Evolutionary conservation across 2,329 filamentous ascomycete species (phyloP).

Genomic region (Torrubiella hemipterigena): DNA sequence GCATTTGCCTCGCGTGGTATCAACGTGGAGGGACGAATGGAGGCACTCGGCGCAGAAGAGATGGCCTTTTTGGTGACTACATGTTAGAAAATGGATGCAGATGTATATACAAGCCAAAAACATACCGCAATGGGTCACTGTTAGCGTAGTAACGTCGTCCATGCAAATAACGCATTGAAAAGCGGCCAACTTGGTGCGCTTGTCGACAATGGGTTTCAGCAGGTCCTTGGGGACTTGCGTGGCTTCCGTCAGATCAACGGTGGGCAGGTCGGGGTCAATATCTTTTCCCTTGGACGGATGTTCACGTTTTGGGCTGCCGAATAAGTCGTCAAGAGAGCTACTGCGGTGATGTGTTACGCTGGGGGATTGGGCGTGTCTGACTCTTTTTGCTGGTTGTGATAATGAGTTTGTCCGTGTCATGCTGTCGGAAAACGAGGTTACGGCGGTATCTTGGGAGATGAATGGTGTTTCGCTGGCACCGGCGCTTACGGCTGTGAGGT

Average conservation of each 20-base stretch:
- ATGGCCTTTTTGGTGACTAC: slow-evolving; percentile 36
- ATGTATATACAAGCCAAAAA: slow-evolving; percentile 8
- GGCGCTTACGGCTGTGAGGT: too few relatives aligned
- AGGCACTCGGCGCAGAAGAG: slow-evolving; percentile 53
- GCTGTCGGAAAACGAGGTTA: too few relatives aligned
- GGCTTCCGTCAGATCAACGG: slow-evolving; percentile 21
- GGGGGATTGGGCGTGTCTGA: neutral
- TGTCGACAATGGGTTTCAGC: slow-evolving; percentile 33
- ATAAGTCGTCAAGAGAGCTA: slow-evolving; percentile 11
- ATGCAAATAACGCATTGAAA: slow-evolving; percentile 59
- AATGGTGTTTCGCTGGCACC: too few relatives aligned
- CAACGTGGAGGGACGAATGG: slow-evolving; percentile 46
- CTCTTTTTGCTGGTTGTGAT: neutral
- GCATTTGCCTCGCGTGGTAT: slow-evolving; percentile 43
- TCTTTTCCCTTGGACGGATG: slow-evolving; percentile 3
- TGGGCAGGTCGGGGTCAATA: slow-evolving; percentile 15
- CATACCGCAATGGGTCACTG: slow-evolving; percentile 56
- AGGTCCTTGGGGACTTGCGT: slow-evolving; percentile 31
- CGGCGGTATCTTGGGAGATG: too few relatives aligned
- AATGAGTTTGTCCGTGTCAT: too few relatives aligned
- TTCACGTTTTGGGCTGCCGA: neutral
- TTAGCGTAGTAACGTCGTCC: slow-evolving; percentile 46
- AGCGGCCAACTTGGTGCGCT: slow-evolving; percentile 36
- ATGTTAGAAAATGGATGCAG: too few relatives aligned
- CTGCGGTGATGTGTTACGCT: too few relatives aligned